Evolutionary conservation across 1,284 basidiomycete genomes (phyloP).

Genomic region (Agaricales sp.): DNA sequence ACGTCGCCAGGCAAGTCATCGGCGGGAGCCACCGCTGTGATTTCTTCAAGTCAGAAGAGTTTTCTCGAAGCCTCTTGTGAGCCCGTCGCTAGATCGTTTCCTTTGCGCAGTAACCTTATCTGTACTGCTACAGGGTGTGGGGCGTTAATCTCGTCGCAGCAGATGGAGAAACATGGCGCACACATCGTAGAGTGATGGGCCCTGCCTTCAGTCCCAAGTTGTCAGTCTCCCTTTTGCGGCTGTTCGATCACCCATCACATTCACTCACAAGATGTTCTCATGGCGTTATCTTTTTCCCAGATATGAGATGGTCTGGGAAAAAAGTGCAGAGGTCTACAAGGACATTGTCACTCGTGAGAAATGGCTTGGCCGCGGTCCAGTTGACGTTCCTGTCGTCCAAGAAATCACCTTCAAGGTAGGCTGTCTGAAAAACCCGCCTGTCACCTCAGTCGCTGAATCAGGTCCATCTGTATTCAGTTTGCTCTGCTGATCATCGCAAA

Average conservation of each 20-base stretch:
- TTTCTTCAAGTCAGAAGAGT: constrained; percentile 29
- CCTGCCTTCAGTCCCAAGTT: constrained; percentile 38
- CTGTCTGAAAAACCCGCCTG: not conserved
- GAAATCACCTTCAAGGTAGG: constrained; percentile 33
- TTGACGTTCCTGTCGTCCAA: constrained; percentile 29
- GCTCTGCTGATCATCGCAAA: constrained; percentile 37
- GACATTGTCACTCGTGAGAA: constrained; percentile 34
- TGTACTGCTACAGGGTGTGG: constrained; percentile 23
- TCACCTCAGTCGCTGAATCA: not conserved
- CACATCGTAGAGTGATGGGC: constrained; percentile 35
- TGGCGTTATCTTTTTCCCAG: constrained; percentile 15
- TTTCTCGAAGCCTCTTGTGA: constrained; percentile 23
- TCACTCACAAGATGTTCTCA: not conserved
- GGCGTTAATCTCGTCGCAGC: constrained; percentile 35
- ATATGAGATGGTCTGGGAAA: constrained; percentile 34
- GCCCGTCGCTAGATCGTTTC: constrained; percentile 10
- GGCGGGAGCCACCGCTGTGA: constrained; percentile 25
- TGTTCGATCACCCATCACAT: constrained; percentile 1
- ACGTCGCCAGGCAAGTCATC: constrained; percentile 35
- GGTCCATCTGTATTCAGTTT: constrained; percentile 19
- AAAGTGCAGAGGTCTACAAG: constrained; percentile 28
- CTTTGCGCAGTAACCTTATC: constrained; percentile 7
- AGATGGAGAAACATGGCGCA: constrained; percentile 37
- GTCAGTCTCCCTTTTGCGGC: constrained; percentile 18
- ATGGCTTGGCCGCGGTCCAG: constrained; percentile 25